Percentiles rank a stretch among this genome's conserved stretches.
phyloP scores from a whole-genome alignment of 169 alveolate species.

The Babesia ovata region DNA sequence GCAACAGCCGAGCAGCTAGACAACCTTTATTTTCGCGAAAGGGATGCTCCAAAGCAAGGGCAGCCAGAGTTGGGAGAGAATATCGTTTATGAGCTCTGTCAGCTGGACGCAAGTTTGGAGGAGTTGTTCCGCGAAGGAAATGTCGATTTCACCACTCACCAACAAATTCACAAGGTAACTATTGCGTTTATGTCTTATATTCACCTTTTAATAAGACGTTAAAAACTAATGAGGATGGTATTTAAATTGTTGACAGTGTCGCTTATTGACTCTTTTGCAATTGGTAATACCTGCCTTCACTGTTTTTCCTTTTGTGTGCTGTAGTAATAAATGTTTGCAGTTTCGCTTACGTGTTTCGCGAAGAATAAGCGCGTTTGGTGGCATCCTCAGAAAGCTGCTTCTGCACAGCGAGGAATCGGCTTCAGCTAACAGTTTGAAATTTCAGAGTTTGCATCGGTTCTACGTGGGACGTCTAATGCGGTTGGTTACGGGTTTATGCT shows the following conservation, averaged over 20 bases:
- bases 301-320: background rate
- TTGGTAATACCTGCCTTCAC: background rate
- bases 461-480: slow-evolving; percentile 61
- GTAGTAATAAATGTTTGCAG: slow-evolving; percentile 7
- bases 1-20: slow-evolving; percentile 55
- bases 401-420: slow-evolving; percentile 35
- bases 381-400: slow-evolving; percentile 37
- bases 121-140: slow-evolving; percentile 51
- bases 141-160: slow-evolving; percentile 36
- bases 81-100: slow-evolving; percentile 54
- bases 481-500: slow-evolving; percentile 4
- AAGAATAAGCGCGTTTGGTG: slow-evolving; percentile 58
- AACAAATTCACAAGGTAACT: slow-evolving; percentile 61
- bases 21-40: slow-evolving; percentile 54
- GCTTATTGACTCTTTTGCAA: background rate
- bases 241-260: too few relatives aligned
- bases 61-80: slow-evolving; percentile 37
- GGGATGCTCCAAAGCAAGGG: slow-evolving; percentile 30
- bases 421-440: slow-evolving; percentile 30
- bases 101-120: slow-evolving; percentile 62
- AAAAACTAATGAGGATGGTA: too few relatives aligned
- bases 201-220: too few relatives aligned
- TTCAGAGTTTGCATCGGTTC: slow-evolving; percentile 44
- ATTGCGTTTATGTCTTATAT: background rate
- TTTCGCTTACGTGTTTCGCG: slow-evolving; percentile 65